Evolutionary conservation across 805 yeast genomes (phyloP).

Genomic region (Kuraishia molischiana): DNA sequence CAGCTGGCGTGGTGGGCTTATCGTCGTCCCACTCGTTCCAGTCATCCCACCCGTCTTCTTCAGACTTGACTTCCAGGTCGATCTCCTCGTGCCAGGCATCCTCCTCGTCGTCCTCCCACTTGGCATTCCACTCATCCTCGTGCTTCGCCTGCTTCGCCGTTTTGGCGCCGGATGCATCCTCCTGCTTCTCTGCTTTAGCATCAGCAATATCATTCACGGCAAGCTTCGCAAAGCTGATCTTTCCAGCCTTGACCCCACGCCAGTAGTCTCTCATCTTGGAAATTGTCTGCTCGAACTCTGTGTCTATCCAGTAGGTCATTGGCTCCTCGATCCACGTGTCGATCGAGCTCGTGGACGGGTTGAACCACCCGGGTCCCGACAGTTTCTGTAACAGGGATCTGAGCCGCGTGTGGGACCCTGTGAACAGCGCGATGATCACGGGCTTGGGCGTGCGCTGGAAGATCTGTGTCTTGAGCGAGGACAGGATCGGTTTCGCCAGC

Average conservation of each 20-base stretch:
- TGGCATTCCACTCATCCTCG: constrained; percentile 1
- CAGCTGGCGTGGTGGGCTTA: no score
- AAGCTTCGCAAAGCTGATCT: background rate
- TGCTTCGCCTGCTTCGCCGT: no score
- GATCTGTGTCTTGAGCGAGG: background rate
- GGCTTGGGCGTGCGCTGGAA: background rate
- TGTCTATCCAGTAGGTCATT: constrained; percentile 2
- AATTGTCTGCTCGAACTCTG: background rate
- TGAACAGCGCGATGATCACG: background rate
- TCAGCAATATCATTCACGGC: background rate
- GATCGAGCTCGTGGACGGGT: background rate
- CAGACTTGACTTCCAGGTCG: background rate
- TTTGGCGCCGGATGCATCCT: background rate
- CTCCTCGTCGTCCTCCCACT: constrained; percentile 1
- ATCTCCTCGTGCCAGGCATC: constrained; percentile 1
- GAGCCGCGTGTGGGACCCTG: background rate
- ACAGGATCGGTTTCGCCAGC: background rate
- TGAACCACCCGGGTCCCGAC: background rate
- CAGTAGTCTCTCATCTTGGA: background rate
- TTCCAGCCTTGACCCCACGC: background rate
- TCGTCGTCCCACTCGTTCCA: constrained; percentile 2
- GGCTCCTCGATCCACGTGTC: constrained; percentile 3
- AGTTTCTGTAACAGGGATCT: background rate
- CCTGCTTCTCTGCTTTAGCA: background rate
- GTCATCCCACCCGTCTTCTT: background rate